phyloP scores from a whole-genome alignment of 225 moss, liverwort and hornwort genomes.

The Polytrichum formosum region DNA sequence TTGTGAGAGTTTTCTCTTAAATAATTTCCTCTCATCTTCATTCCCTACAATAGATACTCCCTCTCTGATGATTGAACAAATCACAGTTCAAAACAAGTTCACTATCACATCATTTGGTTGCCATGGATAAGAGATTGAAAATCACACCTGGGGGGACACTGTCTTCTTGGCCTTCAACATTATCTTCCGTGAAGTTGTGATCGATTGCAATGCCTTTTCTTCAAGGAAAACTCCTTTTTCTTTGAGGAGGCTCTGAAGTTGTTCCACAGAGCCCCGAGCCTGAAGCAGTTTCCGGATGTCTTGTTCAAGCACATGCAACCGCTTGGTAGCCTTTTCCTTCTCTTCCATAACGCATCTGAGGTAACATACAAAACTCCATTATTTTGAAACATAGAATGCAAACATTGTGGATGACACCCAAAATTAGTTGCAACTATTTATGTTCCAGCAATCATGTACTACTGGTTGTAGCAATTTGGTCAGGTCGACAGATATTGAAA shows the following conservation, averaged over 20 bases:
- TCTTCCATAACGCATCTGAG: slow-evolving; percentile 48
- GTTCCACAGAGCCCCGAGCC: slow-evolving; percentile 73
- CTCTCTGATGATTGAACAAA: not conserved
- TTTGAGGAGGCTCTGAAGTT: slow-evolving; percentile 61
- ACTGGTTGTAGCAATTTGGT: too few relatives aligned
- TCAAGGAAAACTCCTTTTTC: slow-evolving; percentile 65
- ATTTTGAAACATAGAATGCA: too few relatives aligned
- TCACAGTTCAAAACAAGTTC: not conserved
- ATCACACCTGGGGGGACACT: not conserved
- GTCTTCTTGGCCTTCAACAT: slow-evolving; percentile 9
- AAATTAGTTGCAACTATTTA: too few relatives aligned
- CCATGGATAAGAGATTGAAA: too few relatives aligned
- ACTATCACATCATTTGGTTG: too few relatives aligned
- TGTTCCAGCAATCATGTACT: too few relatives aligned
- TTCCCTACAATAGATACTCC: not conserved
- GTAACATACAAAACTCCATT: not conserved
- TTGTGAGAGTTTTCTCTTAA: not conserved
- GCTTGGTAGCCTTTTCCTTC: slow-evolving; percentile 43
- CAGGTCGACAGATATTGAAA: too few relatives aligned
- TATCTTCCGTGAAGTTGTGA: slow-evolving; percentile 17
- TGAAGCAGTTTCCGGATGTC: slow-evolving; percentile 66
- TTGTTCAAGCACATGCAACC: slow-evolving; percentile 59
- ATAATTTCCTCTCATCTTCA: not conserved
- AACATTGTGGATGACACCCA: too few relatives aligned
- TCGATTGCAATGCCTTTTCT: slow-evolving; percentile 36